Evolutionary conservation across 345 rosid genomes (phyloP).

Genomic region (Citrus sp.): DNA sequence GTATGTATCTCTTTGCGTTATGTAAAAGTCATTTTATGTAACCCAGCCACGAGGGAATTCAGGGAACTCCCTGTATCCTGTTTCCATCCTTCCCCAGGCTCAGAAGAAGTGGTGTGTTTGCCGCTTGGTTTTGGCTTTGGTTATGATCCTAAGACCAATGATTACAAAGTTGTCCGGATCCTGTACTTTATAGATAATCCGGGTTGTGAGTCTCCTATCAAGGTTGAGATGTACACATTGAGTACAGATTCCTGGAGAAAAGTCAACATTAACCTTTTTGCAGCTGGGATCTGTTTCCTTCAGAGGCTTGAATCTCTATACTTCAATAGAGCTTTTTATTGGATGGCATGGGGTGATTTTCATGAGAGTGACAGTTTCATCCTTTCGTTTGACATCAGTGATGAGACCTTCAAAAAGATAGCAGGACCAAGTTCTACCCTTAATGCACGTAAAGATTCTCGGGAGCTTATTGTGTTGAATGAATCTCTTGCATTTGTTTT

Average conservation of each 20-base stretch:
- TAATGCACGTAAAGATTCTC: background rate
- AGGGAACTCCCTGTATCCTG: background rate
- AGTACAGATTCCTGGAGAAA: background rate
- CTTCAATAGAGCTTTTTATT: background rate
- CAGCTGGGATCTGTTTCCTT: background rate
- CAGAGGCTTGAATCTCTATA: background rate
- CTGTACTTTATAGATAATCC: background rate
- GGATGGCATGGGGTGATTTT: background rate
- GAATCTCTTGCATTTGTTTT: background rate
- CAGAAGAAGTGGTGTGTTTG: background rate
- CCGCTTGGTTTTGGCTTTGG: background rate
- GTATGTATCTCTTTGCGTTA: background rate
- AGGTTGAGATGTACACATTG: background rate
- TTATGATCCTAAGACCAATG: background rate
- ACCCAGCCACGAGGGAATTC: too few relatives aligned
- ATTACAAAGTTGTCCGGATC: background rate
- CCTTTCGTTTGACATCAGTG: background rate
- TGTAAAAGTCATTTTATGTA: too few relatives aligned
- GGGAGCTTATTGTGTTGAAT: background rate
- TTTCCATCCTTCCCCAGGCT: background rate
- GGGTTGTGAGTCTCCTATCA: background rate
- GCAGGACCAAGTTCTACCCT: background rate
- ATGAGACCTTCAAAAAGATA: background rate
- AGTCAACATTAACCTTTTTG: background rate
- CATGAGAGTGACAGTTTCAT: background rate